These are phyloP conservation scores for Sphaerosporella brunnea DNA, from an alignment of 495 filamentous ascomycete species.

Conservation along the genomic window DNA sequence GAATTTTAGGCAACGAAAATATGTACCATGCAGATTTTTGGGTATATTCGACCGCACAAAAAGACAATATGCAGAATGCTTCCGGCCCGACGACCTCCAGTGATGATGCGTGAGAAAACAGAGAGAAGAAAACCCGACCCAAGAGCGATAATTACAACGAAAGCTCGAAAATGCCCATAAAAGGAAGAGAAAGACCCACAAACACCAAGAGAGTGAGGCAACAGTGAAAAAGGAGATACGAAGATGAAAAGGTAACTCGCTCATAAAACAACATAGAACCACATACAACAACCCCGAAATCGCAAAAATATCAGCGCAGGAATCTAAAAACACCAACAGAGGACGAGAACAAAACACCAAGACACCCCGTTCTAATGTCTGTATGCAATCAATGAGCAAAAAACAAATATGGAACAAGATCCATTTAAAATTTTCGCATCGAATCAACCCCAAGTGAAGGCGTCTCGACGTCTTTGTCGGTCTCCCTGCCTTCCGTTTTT, in stretches of 20 bases:
- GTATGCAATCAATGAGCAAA: too few relatives aligned
- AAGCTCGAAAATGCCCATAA: constrained; percentile 7
- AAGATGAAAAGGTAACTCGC: neutral
- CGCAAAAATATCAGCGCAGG: too few relatives aligned
- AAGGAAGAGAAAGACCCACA: constrained; percentile 8
- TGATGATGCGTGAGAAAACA: neutral
- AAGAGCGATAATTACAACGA: constrained; percentile 11
- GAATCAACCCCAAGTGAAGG: constrained; percentile 73
- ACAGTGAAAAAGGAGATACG: neutral
- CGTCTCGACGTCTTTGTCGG: constrained; percentile 62
- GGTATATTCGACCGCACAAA: too few relatives aligned
- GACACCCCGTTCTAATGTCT: too few relatives aligned
- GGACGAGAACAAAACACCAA: too few relatives aligned
- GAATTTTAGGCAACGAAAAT: too few relatives aligned
- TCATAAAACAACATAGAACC: neutral
- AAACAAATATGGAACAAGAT: neutral
- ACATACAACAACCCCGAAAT: too few relatives aligned
- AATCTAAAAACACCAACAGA: too few relatives aligned
- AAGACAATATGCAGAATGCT: too few relatives aligned
- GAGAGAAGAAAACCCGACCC: constrained; percentile 12
- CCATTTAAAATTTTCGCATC: constrained; percentile 46
- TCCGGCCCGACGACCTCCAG: too few relatives aligned
- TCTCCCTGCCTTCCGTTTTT: constrained; percentile 66
- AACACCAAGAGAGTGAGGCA: neutral
- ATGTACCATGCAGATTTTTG: too few relatives aligned